Percentiles rank a stretch among this genome's conserved stretches.
These are phyloP conservation scores for Aspergillus clavatus DNA, from an alignment of 2,329 filamentous ascomycete species.

Conservation along the genomic window DNA sequence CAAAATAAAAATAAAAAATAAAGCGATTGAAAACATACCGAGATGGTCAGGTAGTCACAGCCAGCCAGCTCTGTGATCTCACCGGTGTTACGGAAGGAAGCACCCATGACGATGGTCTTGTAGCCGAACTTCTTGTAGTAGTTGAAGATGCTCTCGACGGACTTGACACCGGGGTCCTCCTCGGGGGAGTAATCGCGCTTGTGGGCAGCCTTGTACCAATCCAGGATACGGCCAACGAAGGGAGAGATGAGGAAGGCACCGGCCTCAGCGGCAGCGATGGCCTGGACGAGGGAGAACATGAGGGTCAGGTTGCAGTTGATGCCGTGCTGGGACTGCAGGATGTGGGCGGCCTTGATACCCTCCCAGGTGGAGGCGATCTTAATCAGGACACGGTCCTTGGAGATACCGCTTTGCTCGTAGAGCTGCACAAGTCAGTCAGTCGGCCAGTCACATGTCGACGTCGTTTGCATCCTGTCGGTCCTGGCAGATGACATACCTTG, in stretches of 20 bases:
- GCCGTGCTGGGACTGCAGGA: slow-evolving; percentile 90
- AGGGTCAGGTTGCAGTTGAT: slow-evolving; percentile 99
- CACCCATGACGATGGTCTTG: slow-evolving; percentile 99
- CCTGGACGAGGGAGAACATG: slow-evolving; percentile 94
- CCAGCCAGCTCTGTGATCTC: slow-evolving; percentile 98
- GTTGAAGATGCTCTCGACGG: slow-evolving; percentile 92
- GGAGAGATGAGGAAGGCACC: slow-evolving; percentile 96
- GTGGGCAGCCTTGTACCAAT: slow-evolving; percentile 96
- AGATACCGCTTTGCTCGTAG: slow-evolving; percentile 86
- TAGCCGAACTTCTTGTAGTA: slow-evolving; percentile 99
- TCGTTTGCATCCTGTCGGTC: not conserved
- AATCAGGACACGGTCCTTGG: slow-evolving; percentile 93
- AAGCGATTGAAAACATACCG: no score
- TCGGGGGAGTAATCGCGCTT: slow-evolving; percentile 89
- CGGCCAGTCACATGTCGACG: no score
- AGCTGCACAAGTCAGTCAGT: slow-evolving; percentile 57
- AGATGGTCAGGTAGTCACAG: slow-evolving; percentile 98
- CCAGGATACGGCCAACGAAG: slow-evolving; percentile 97
- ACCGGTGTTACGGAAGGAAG: slow-evolving; percentile 91
- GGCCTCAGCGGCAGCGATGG: slow-evolving; percentile 92
- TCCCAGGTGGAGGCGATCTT: slow-evolving; percentile 99
- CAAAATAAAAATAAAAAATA: no score
- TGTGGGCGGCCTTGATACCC: slow-evolving; percentile 97
- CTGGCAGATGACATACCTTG: slow-evolving; percentile 55
- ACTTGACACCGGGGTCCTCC: slow-evolving; percentile 94